Evolutionary conservation across 2,329 filamentous ascomycete genomes (phyloP), one percentile per base, ranked within the genome.

Genomic region (Alternaria rosae): DNA sequence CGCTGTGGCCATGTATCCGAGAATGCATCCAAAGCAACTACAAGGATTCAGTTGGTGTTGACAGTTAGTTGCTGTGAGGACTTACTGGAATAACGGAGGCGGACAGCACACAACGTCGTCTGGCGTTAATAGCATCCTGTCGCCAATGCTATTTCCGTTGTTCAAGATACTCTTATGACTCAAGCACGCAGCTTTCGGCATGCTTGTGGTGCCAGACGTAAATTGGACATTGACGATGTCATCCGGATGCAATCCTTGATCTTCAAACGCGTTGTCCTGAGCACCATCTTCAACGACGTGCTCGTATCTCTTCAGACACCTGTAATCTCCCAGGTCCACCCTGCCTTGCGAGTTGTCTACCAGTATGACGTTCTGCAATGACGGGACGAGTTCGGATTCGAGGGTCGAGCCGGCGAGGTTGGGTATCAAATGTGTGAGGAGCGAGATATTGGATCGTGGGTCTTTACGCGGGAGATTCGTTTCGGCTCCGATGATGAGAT

Each of bases 161-260:
- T 98, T 99, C 64, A 99, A 85, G 66, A 98, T 94, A n/a, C 87
- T 90, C 4, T 85, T 86, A 80, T 98, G 94, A 0, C 88, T 90
- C 30, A 99, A 86, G 82, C 93, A 96, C 2, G 94, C 94, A 0
- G 95, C 95, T 81, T 98, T 98, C 21, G 94, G 94, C 73, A 87
- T 85, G 1, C 92, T 92, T 0, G 95, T 98, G 0, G 95, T 98
- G n/a, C 94, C 95, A 0, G 91, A 94, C 0, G 95, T 99, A 82
- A 98, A 98, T 78, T 98, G 94, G 67, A 98, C 97, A 76, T 97
- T 98, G 68, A 96, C 90, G 3, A 91, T 88, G 53, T 98, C 94
- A 63, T 87, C 78, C 0, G 88, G 84, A 15, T 83, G 68, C 1
- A 90, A 82, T 0, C 82, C 81, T 23, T 83, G 76, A 79, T 82